Conservation (phyloP, 2,329 filamentous ascomycete species). For the Aureobasidium namibiae region DNA sequence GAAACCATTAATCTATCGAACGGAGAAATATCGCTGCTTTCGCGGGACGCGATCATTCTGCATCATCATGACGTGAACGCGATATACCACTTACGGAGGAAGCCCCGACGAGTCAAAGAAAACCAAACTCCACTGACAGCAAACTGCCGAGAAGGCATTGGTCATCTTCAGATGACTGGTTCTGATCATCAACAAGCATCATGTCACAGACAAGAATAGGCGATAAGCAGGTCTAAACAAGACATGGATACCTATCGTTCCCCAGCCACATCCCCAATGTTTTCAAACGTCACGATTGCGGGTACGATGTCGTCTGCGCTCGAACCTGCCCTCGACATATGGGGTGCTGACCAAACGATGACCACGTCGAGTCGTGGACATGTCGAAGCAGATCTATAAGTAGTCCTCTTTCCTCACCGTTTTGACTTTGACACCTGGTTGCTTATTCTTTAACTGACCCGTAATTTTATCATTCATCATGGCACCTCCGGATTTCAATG, state of each 20-base stretch:
- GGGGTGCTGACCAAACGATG: background rate
- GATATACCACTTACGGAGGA: background rate
- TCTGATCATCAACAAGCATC: background rate
- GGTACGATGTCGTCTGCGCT: background rate
- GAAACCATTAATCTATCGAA: background rate
- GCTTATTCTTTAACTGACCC: background rate
- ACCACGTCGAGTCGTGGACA: background rate
- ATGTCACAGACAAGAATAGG: background rate
- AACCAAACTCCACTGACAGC: too few species aligned
- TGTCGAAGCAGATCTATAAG: background rate
- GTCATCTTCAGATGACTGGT: background rate
- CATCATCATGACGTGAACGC: background rate
- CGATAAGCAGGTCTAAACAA: background rate
- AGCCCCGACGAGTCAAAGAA: background rate
- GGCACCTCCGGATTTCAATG: conserved; percentile 4
- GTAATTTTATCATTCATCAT: background rate
- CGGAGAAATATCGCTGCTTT: background rate
- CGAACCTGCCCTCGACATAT: background rate
- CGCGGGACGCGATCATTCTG: background rate
- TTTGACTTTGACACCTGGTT: background rate
- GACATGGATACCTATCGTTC: background rate
- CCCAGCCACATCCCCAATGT: background rate
- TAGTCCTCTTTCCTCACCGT: background rate
- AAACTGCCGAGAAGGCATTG: conserved; percentile 1
- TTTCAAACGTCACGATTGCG: conserved; percentile 7